Evolutionary conservation across 2,329 filamentous ascomycete species (phyloP).

Genomic region (Aspergillus sp.): DNA sequence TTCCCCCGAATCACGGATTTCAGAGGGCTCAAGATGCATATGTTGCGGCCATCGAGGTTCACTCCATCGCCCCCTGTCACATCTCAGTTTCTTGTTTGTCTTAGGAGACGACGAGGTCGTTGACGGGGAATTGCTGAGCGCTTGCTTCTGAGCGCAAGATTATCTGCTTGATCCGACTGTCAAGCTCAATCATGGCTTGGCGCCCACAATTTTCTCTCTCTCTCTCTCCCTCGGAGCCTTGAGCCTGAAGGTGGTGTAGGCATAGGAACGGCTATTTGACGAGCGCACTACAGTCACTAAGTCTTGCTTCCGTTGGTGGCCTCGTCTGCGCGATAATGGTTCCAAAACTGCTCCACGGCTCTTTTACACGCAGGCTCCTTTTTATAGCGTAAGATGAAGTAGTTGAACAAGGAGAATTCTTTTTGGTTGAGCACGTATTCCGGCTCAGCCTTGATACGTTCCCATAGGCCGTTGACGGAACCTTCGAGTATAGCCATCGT

Average conservation of each 20-base stretch:
- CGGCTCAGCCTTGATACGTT: constrained; percentile 64
- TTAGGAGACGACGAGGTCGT: not conserved
- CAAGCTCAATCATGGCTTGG: not conserved
- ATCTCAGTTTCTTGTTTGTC: not conserved
- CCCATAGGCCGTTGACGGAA: constrained; percentile 67
- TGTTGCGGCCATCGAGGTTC: not conserved
- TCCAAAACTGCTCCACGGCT: constrained; percentile 61
- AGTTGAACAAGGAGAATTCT: constrained; percentile 87
- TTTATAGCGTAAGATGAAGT: constrained; percentile 68
- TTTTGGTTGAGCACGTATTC: constrained; percentile 72
- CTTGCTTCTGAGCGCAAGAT: not conserved
- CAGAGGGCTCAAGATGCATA: not conserved
- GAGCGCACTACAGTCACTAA: constrained; percentile 17
- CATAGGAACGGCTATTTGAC: constrained; percentile 3
- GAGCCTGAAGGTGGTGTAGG: not conserved
- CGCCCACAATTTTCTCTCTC: not conserved
- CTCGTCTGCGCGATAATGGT: constrained; percentile 37
- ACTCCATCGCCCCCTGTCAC: not conserved
- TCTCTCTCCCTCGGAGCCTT: not conserved
- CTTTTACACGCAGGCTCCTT: constrained; percentile 53
- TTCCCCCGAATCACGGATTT: not conserved
- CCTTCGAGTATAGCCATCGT: constrained; percentile 67
- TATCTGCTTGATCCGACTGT: not conserved
- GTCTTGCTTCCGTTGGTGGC: constrained; percentile 27
- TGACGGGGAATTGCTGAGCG: not conserved